Base-by-base conservation (phyloP, 2,329 filamentous ascomycete genomes). In the Huntiella omanensis region DNA sequence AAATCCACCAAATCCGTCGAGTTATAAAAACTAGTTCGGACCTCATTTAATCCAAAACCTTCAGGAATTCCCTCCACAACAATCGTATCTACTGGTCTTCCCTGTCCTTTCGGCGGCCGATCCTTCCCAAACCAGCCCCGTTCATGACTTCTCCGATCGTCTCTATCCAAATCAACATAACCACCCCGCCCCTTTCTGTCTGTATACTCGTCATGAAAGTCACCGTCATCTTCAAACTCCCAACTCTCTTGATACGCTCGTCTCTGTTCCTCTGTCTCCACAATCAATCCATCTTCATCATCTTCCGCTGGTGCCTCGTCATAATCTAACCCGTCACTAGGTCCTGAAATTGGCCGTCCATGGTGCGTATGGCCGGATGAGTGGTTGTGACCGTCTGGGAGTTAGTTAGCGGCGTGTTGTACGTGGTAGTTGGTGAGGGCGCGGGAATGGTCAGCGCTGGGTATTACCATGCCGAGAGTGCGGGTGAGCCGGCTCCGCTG, bases 51-150 rank as follows among this genome's bases (percentile, higher is more conserved):
- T 4, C 44, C 38, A 16, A 47, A n/a, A 16, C 28, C 38, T 4
- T 46, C 48, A 32, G 69, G 67, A 47, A 75, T 53, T 46, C 70
- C 69, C 54, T 75, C 71, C 38, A 75, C 59, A 45, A 75, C 71
- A 44, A 75, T 61, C 33, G 67, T 71, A 51, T 69, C 63, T 52
- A 62, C 69, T 32, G 68, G 67, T 48, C 54, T 55, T 42, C 64
- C 63, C 22, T 62, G 60, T 42, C 57, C 58, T 33, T 52, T 57
- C 33, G 57, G 62, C 22, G 61, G 63, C 7, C 56, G 55, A 48
- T 59, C 60, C 36, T 58, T 53, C 45, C 57, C 57, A 35, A 54
- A 51, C 34, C 54, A 51, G 4, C 32, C 19, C 17, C 55, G 53
- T 40, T 51, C 45, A 8, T 43, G 51, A 33, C 47, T 49, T 15